Base-by-base conservation (phyloP, 2,329 filamentous ascomycete genomes). In the Fusarium sp. region DNA sequence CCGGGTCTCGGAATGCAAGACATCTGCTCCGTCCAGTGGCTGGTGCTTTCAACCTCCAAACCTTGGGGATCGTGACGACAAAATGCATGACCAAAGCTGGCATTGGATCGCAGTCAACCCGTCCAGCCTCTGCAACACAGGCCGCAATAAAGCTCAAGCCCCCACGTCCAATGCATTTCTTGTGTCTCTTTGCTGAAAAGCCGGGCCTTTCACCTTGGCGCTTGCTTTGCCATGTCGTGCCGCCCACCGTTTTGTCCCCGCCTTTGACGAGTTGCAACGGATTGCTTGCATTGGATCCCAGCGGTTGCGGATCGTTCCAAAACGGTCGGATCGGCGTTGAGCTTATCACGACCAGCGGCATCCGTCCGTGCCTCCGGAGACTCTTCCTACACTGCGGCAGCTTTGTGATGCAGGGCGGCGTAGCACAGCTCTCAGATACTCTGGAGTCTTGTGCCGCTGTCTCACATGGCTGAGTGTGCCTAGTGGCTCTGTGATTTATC, bases 221-320 rank as follows among this genome's bases (percentile, higher is more conserved):
- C 59, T 39, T 72, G 62, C 31, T 50, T 37, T 37, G 20, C 11
- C 20, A 16, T 52, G 27, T 37, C 31, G 31, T 33, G 29, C 27
- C 16, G 41, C 29, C 22, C 29, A 31, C 29, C 29, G 29, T 33
- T 22, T 18, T 22, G 22, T 27, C 57, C 60, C 60, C 31, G 60
- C 60, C 60, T 39, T 63, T 54, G 33, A 41, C 48, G 27, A 52
- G 48, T 52, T 52, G 48, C 48, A 52, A 52, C 48, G 69, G 57
- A 75, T 73, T 67, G 65, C 72, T 69, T 75, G 69, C 72, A 75
- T 75, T 41, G 33, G 59, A 74, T 39, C 72, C 52, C 58, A 70
- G 69, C 66, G 39, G 35, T 29, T 50, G 68, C 60, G 62, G 64
- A 74, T 72, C 71, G 35, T 54, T 72, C 62, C 56, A 41, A 70